Evolutionary conservation across 805 yeast genomes (phyloP), one percentile per base, ranked within the genome.

Genomic region (Starmerella lactis-condensi): DNA sequence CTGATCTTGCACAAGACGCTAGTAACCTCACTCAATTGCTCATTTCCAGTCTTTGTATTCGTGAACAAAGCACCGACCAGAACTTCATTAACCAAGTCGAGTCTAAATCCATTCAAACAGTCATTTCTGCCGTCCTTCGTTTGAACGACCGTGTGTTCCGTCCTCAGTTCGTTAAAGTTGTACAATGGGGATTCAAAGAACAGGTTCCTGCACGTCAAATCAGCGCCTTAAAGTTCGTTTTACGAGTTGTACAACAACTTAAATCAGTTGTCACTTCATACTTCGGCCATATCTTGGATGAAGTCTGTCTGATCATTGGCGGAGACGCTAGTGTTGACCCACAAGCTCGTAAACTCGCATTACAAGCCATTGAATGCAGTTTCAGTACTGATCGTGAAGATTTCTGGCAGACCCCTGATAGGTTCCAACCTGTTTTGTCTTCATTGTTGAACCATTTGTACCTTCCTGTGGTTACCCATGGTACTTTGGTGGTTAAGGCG

Each of bases 101-200:
- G 50, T 64, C 81, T 13, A 65, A 75, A 8, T 68, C 75, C 48
- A 75, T 76, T 44, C 60, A 65, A 23, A 68, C 82, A 49, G 83
- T 77, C 14, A 69, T 85, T 41, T 60, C 61, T 16, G 73, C 71
- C 43, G 91, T 85, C 13, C 65, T 89, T 73, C 83, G 85, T 54
- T 65, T 89, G 56, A 89, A 89, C 51, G 98, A 89, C 52, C 81
- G 79, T 57, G 68, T 73, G 15, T 89, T 89, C 64, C 69, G 95
- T 49, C 98, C 98, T 13, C 60, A 79, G 48, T 89, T 89, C 56
- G 85, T 83, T 5, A 61, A 73, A 17, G 60, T 81, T 44, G 82
- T 76, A 9, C 69, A 82, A 51, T 89, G 98, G 98, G 91, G 94
- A 2, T 67, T 78, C 44, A 76, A 72, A 39, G 54, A 64, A 29